A percentile compares a stretch with the other conserved stretches of the same genome.
Evolutionary conservation across 345 rosid genomes (phyloP).

Genomic region (Citropsis articulata): DNA sequence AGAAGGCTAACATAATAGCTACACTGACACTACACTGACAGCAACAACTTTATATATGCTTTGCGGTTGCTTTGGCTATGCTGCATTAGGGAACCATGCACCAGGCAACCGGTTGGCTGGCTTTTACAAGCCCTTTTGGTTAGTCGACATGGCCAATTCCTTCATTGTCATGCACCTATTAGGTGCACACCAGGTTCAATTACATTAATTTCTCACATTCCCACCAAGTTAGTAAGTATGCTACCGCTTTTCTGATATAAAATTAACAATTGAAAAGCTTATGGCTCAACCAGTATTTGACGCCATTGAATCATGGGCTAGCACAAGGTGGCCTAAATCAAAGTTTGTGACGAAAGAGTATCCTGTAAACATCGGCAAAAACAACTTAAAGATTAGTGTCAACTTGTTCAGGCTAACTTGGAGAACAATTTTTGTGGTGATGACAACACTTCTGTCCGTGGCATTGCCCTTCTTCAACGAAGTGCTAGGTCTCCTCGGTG

Average conservation of each 20-base stretch:
- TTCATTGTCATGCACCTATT: constrained; percentile 15
- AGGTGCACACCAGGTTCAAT: constrained; percentile 13
- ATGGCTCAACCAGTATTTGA: constrained; percentile 18
- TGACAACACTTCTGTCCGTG: constrained; percentile 24
- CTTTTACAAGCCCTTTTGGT: constrained; percentile 19
- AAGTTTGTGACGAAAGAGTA: constrained; percentile 7
- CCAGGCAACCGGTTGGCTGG: constrained; percentile 21
- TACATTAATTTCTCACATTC: background rate
- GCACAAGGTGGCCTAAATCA: constrained; percentile 17
- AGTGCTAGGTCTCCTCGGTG: constrained; percentile 25
- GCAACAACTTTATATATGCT: constrained; percentile 44
- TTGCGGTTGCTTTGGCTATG: constrained; percentile 7
- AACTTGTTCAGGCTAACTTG: constrained; percentile 21
- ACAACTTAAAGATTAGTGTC: background rate
- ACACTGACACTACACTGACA: constrained; percentile 26
- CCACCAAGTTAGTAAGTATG: too few relatives aligned
- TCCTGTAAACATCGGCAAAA: background rate
- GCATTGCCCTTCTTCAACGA: constrained; percentile 29
- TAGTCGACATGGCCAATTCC: constrained; percentile 19
- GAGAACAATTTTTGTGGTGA: constrained; percentile 21
- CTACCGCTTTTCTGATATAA: too few relatives aligned
- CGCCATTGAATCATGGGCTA: constrained; percentile 23
- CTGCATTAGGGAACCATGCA: constrained; percentile 16
- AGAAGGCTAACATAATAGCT: constrained; percentile 43
- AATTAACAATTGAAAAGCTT: constrained; percentile 5